Evolutionary conservation across 306 rosid species (phyloP).

Genomic region (Casuarina cunninghamiana): DNA sequence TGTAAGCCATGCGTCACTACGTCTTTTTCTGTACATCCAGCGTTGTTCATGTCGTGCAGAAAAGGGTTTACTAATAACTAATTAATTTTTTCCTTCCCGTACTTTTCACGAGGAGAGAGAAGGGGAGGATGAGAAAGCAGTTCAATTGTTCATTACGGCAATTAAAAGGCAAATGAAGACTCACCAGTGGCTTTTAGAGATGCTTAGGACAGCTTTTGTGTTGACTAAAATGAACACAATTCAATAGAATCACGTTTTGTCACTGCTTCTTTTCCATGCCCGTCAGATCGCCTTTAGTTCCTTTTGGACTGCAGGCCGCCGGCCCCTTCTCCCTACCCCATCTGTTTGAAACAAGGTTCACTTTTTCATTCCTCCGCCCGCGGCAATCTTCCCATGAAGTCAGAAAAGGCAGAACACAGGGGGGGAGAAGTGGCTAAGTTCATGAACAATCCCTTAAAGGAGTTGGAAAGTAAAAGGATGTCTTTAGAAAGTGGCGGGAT

Average conservation of each 20-base stretch:
- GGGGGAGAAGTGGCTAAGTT: background rate
- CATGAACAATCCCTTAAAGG: background rate
- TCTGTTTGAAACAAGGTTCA: no score
- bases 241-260: conserved; percentile 39
- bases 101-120: background rate
- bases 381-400: no score
- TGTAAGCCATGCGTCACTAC: no score
- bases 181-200: background rate
- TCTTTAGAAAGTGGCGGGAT: background rate
- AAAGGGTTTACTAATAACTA: no score
- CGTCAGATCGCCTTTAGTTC: background rate
- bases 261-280: conserved; percentile 16
- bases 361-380: no score
- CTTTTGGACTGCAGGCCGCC: no score
- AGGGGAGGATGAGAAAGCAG: background rate
- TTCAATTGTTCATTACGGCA: background rate
- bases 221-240: conserved; percentile 16
- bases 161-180: background rate
- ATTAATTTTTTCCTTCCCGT: no score
- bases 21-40: background rate
- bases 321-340: no score
- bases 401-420: no score
- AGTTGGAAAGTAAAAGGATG: background rate
- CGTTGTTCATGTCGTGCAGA: background rate
- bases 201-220: background rate